phyloP scores from a whole-genome alignment of 2,329 filamentous ascomycete genomes.

The Geosmithia flava region DNA sequence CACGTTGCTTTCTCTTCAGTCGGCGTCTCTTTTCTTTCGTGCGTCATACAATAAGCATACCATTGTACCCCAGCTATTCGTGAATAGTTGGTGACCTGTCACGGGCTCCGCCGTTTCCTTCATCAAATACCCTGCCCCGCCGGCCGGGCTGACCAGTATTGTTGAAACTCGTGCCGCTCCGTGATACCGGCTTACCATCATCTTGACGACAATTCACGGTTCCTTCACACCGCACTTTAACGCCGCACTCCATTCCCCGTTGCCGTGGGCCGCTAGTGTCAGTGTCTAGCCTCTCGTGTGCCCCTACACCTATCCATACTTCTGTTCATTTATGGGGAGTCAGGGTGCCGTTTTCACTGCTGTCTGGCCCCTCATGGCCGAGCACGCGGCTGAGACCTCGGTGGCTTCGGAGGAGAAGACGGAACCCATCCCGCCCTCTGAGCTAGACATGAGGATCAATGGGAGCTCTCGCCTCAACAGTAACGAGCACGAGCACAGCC shows the following conservation, averaged over 20 bases:
- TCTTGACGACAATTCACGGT: neutral
- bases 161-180: neutral
- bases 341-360: neutral
- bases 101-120: neutral
- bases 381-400: constrained; percentile 25
- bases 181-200: neutral
- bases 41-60: neutral
- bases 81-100: neutral
- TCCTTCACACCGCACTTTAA: neutral
- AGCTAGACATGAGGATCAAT: constrained; percentile 37
- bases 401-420: constrained; percentile 37
- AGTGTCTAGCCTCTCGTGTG: neutral
- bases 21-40: neutral
- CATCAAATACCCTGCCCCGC: neutral
- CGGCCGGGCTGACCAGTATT: neutral
- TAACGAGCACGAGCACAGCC: neutral
- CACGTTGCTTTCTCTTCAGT: neutral
- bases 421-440: constrained; percentile 44
- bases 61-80: neutral
- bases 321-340: neutral
- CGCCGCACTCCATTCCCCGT: neutral
- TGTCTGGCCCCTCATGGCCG: constrained; percentile 26
- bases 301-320: neutral
- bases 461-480: constrained; percentile 16
- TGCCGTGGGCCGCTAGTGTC: neutral